Percentiles rank a stretch among this genome's conserved stretches.
phyloP scores from a whole-genome alignment of 768 basidiomycete species.

The Nevesoporus exiguus region DNA sequence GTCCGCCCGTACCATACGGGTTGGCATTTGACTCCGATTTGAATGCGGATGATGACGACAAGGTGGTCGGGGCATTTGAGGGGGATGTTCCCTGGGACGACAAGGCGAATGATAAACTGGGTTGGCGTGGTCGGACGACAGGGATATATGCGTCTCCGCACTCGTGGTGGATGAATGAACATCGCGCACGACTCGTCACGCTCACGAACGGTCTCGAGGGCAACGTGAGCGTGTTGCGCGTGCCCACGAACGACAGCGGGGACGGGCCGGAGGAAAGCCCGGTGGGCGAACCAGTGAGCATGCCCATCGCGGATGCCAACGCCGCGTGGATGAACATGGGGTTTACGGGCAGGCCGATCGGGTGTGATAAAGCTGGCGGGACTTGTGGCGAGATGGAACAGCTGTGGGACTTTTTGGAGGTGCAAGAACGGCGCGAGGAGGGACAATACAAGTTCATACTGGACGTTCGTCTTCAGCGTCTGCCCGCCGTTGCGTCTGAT shows the following conservation, averaged over 20 bases:
- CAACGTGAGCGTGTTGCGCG: constrained; percentile 38
- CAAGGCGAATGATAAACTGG: constrained; percentile 56
- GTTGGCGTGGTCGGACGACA: constrained; percentile 65
- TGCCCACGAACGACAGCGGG: constrained; percentile 12
- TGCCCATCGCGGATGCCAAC: constrained; percentile 42
- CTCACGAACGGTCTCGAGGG: constrained; percentile 40
- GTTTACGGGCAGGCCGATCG: constrained; percentile 44
- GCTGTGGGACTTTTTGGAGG: constrained; percentile 48
- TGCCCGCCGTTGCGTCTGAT: neutral
- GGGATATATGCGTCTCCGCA: constrained; percentile 46
- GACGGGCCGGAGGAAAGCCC: constrained; percentile 25
- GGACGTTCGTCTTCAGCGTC: constrained; percentile 35
- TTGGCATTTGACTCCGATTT: constrained; percentile 43
- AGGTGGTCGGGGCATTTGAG: constrained; percentile 25
- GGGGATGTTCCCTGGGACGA: constrained; percentile 60
- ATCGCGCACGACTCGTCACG: constrained; percentile 47
- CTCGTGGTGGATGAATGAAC: constrained; percentile 48
- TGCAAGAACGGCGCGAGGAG: constrained; percentile 44
- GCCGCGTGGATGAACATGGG: constrained; percentile 60
- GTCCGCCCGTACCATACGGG: constrained; percentile 44
- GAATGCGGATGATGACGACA: neutral
- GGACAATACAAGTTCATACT: constrained; percentile 59
- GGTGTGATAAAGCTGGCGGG: constrained; percentile 34
- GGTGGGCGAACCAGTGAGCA: constrained; percentile 34
- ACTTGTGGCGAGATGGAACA: constrained; percentile 42